Evolutionary conservation across 345 rosid species (phyloP).

Genomic region (Eucalyptus lansdowneana): DNA sequence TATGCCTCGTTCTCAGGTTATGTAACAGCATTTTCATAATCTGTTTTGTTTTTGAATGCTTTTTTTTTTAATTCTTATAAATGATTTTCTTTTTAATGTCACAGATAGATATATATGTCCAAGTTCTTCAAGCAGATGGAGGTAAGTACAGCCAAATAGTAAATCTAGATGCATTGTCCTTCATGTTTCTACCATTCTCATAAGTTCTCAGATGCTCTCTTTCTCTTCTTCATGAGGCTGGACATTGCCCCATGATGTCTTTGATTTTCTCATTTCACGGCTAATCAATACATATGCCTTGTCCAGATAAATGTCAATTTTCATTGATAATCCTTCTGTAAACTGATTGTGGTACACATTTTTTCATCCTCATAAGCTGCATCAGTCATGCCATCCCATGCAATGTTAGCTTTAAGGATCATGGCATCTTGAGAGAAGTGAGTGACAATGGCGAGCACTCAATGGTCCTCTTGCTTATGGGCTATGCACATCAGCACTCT

Average conservation of each 20-base stretch:
- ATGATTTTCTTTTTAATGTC: background rate
- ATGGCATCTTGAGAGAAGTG: background rate
- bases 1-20: constrained; percentile 95
- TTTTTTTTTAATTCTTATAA: background rate
- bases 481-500: background rate
- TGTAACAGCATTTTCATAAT: background rate
- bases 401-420: background rate
- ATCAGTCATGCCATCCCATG: background rate
- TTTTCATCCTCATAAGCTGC: background rate
- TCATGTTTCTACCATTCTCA: background rate
- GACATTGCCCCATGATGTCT: background rate
- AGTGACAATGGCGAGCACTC: background rate
- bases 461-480: background rate
- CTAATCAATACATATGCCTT: background rate
- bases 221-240: background rate
- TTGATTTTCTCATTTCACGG: background rate
- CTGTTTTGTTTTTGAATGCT: background rate
- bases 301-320: background rate
- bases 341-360: background rate
- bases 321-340: background rate
- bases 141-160: constrained; percentile 24
- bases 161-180: background rate
- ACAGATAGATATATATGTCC: constrained; percentile 92
- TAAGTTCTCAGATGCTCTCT: background rate
- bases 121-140: constrained; percentile 98